Evolutionary conservation across 192 early-diverging fungal species (phyloP).

Genomic region (Podila minutissima): DNA sequence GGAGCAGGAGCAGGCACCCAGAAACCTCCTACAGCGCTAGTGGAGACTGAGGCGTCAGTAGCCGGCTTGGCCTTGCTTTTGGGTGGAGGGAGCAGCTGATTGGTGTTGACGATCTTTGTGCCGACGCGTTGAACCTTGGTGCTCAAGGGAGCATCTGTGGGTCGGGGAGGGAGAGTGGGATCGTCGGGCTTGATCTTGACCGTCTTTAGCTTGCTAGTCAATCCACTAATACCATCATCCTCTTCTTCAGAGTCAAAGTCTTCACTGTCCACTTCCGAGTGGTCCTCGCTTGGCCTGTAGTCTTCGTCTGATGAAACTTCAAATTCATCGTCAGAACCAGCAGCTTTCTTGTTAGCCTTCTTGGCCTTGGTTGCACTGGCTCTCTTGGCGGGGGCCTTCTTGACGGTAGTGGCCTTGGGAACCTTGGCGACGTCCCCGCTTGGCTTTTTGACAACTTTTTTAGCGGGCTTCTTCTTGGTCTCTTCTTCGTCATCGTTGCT

Average conservation of each 20-base stretch:
- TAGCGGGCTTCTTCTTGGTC: background rate
- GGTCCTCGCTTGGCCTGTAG: constrained; percentile 19
- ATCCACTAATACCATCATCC: constrained; percentile 9
- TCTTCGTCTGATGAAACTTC: constrained; percentile 14
- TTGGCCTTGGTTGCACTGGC: constrained; percentile 12
- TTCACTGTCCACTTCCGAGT: background rate
- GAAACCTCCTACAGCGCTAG: constrained; percentile 21
- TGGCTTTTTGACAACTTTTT: background rate
- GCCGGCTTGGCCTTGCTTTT: constrained; percentile 36
- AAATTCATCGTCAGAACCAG: constrained; percentile 40
- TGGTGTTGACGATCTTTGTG: constrained; percentile 25
- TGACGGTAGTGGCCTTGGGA: constrained; percentile 3
- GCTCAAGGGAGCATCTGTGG: background rate
- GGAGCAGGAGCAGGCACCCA: constrained; percentile 32
- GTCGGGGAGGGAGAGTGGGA: constrained; percentile 21
- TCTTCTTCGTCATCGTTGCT: constrained; percentile 16
- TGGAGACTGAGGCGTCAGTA: constrained; percentile 4
- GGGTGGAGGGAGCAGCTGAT: constrained; percentile 25
- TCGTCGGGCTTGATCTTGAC: constrained; percentile 40
- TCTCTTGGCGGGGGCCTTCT: constrained; percentile 15
- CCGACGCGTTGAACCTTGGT: constrained; percentile 18
- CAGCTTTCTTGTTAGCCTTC: constrained; percentile 2
- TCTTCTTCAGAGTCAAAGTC: constrained; percentile 10
- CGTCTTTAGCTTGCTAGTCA: constrained; percentile 31
- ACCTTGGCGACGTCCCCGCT: background rate